Conservation (phyloP, 2,329 filamentous ascomycete genomes). For the Botrytis cinerea region DNA sequence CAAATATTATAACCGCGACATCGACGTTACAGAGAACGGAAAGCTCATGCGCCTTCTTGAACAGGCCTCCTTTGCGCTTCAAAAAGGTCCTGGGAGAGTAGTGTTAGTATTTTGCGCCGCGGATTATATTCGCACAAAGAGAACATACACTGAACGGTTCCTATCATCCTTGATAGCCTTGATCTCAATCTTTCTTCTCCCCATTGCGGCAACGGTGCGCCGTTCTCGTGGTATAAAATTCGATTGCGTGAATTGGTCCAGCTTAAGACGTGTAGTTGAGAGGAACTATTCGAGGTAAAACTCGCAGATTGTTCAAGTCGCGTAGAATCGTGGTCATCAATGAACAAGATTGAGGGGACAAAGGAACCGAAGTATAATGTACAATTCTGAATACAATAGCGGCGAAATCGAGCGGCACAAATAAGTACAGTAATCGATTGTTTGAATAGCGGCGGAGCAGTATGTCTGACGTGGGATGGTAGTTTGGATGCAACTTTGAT, state of each 20-base stretch:
- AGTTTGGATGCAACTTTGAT: neutral
- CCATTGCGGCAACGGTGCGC: constrained; percentile 62
- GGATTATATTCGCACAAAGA: constrained; percentile 18
- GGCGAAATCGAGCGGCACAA: neutral
- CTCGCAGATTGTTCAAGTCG: constrained; percentile 10
- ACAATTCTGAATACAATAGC: constrained; percentile 6
- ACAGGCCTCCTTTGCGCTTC: constrained; percentile 96
- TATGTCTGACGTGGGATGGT: constrained; percentile 24
- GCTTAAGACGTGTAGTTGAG: constrained; percentile 27
- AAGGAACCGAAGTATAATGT: constrained; percentile 3
- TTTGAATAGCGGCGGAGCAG: constrained; percentile 9
- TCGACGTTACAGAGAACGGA: constrained; percentile 98
- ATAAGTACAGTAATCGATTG: constrained; percentile 11
- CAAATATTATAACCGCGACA: constrained; percentile 97
- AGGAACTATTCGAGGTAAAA: neutral
- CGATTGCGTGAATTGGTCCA: constrained; percentile 39
- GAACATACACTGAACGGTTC: constrained; percentile 86
- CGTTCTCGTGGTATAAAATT: constrained; percentile 36
- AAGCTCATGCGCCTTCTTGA: constrained; percentile 99
- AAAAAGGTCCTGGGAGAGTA: constrained; percentile 75
- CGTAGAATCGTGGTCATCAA: constrained; percentile 21
- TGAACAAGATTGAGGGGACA: constrained; percentile 13
- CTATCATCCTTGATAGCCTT: constrained; percentile 99
- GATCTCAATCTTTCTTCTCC: constrained; percentile 99
- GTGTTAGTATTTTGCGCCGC: constrained; percentile 24